Base-by-base conservation (phyloP, 2,329 filamentous ascomycete species). In the Hirsutella rhossiliensis region DNA sequence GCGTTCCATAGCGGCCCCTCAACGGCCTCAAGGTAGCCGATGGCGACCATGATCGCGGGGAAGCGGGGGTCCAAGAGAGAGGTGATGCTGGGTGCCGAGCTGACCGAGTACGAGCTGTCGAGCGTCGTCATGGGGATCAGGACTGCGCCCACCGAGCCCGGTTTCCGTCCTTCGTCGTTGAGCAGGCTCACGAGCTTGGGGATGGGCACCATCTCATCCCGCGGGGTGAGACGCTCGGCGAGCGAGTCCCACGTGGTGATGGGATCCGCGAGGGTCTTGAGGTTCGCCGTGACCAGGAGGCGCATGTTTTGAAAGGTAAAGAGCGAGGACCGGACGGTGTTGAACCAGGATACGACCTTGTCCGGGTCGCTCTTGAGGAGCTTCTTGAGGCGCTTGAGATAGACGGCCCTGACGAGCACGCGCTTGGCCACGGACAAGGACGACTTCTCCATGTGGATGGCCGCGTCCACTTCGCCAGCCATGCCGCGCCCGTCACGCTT, bases 1-100 rank as follows among this genome's bases (percentile, higher is more conserved):
- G 87, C 87, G 50, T 84, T 84, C 90, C 92, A 97, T 29, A 98
- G 77, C 1, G 92, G 92, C 0, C 92, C 92, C 63, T 98, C 92
- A 17, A 94, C 84, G 1, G 88, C 82, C 58, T 96, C 89, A 48
- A 98, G 82, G 59, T 96, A 97, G 18, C 88, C 81, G 41, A 88
- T 78, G 1, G 90, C 88, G 8, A 98, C 89, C 61, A 94, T 78
- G 42, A 95, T 73, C 2, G 89, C 82, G 0, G 92, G 88, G 1
- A 97, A 71, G 15, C 78, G 75, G 0, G 88, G 82, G 55, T 96
- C 83, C 4, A 75, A 72, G 57, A 84, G 89, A 0, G 82, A 86
- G 20, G 77, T 74, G 15, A 90, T 76, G 6, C 90, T 90, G 37
- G 76, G 75, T 2, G 82, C 73, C 11, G 84, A 84, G 54, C 86